phyloP scores from a whole-genome alignment of 2,329 filamentous ascomycete genomes.

The Monosporascus ibericus region DNA sequence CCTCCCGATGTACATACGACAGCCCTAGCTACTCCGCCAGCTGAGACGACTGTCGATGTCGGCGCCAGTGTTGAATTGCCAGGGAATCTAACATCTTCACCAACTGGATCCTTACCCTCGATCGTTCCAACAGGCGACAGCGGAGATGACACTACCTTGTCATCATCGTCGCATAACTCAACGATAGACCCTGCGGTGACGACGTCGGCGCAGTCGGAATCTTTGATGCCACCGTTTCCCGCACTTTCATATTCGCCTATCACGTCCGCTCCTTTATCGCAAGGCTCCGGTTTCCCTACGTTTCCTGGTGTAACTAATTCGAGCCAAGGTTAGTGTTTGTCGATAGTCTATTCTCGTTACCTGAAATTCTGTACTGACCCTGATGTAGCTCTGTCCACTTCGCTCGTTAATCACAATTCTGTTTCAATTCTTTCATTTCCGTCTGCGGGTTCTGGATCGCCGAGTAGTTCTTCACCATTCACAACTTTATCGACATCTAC shows the following conservation, averaged over 20 bases:
- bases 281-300: constrained; percentile 21
- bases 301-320: constrained; percentile 22
- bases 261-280: constrained; percentile 26
- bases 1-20: constrained; percentile 7
- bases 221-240: constrained; percentile 28
- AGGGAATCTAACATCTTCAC: neutral
- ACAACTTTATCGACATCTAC: constrained; percentile 4
- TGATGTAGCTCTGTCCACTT: constrained; percentile 13
- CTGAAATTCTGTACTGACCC: constrained; percentile 2
- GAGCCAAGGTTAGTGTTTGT: constrained; percentile 14
- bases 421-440: constrained; percentile 17
- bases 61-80: neutral
- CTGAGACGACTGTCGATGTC: neutral
- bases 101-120: neutral
- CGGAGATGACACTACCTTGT: constrained; percentile 11
- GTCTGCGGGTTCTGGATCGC: constrained; percentile 3
- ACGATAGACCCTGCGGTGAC: constrained; percentile 21
- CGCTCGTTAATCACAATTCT: constrained; percentile 12
- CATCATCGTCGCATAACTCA: constrained; percentile 10
- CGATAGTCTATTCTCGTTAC: neutral
- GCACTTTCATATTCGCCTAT: constrained; percentile 25
- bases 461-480: neutral
- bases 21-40: neutral
- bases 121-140: constrained; percentile 8
- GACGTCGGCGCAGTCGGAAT: constrained; percentile 22